Conservation (phyloP, 1,284 basidiomycete genomes). For the Cystobasidiaceae sp. region DNA sequence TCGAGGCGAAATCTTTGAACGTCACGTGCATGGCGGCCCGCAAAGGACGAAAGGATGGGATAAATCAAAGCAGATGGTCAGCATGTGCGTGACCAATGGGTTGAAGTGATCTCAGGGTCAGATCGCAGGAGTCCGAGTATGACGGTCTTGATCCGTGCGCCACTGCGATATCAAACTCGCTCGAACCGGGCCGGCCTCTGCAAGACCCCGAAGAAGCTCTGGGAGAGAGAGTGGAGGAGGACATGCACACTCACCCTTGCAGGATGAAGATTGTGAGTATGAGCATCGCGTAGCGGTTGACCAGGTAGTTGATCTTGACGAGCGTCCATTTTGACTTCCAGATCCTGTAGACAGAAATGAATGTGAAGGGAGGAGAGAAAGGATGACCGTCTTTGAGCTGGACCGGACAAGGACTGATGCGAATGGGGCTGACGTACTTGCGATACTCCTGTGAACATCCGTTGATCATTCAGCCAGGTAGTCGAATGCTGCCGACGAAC, state of each 20-base stretch:
- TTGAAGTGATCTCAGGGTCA: too few relatives aligned
- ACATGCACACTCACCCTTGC: neutral
- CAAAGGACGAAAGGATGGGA: too few relatives aligned
- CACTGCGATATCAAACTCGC: too few relatives aligned
- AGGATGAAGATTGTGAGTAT: slow-evolving; percentile 9
- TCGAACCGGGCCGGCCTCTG: too few relatives aligned
- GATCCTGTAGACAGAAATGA: neutral
- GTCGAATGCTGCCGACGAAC: too few relatives aligned
- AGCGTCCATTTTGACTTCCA: slow-evolving; percentile 11
- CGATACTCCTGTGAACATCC: slow-evolving; percentile 3
- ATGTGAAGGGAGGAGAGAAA: too few relatives aligned
- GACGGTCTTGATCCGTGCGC: too few relatives aligned
- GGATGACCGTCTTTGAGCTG: neutral
- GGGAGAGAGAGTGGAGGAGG: neutral
- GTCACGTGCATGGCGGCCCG: neutral
- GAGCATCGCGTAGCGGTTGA: slow-evolving; percentile 5
- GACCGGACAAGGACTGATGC: neutral
- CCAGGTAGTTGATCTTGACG: slow-evolving; percentile 12
- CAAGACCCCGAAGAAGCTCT: too few relatives aligned
- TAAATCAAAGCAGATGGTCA: neutral
- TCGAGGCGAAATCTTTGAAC: neutral
- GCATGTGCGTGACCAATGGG: neutral
- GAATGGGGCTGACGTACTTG: neutral
- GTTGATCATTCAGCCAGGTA: too few relatives aligned
- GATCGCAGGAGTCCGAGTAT: too few relatives aligned